These are phyloP conservation scores for Macadamia tetraphylla DNA, from an alignment of 164 flowering plant genomes.

Conservation along the genomic window DNA sequence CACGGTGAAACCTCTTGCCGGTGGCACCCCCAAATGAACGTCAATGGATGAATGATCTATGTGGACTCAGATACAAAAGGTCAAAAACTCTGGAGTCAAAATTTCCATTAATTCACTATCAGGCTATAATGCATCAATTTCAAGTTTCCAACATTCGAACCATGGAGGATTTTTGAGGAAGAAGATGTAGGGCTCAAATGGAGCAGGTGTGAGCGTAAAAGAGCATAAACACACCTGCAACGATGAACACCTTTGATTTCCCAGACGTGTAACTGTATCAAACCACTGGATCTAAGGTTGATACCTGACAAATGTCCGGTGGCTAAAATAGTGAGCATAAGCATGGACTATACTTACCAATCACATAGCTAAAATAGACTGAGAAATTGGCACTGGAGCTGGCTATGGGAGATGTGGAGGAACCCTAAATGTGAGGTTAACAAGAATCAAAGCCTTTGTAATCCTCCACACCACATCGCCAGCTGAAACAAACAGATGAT, in stretches of 20 bases:
- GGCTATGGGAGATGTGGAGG: conserved; percentile 3
- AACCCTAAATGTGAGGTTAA: not conserved
- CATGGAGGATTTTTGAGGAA: too few species aligned
- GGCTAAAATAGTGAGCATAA: not conserved
- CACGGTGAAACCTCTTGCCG: too few species aligned
- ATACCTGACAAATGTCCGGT: conserved; percentile 4
- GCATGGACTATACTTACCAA: not conserved
- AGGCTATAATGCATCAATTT: too few species aligned
- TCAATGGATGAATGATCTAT: too few species aligned
- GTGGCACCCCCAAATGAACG: too few species aligned
- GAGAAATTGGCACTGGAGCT: not conserved
- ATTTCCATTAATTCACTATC: too few species aligned
- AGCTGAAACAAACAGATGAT: not conserved
- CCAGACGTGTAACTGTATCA: conserved; percentile 6
- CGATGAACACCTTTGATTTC: conserved; percentile 1
- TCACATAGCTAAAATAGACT: not conserved
- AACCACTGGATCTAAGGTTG: not conserved
- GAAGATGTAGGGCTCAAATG: conserved; percentile 2
- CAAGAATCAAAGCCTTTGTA: not conserved
- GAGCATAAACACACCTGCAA: not conserved
- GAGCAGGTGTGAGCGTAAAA: conserved; percentile 1
- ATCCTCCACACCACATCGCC: conserved; percentile 2
- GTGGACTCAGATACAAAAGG: too few species aligned
- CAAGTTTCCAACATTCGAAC: too few species aligned
- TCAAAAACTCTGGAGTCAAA: too few species aligned